Percentiles rank a stretch among this genome's conserved stretches.
phyloP scores from a whole-genome alignment of 768 basidiomycete species.

The Fomitopsis serialis region DNA sequence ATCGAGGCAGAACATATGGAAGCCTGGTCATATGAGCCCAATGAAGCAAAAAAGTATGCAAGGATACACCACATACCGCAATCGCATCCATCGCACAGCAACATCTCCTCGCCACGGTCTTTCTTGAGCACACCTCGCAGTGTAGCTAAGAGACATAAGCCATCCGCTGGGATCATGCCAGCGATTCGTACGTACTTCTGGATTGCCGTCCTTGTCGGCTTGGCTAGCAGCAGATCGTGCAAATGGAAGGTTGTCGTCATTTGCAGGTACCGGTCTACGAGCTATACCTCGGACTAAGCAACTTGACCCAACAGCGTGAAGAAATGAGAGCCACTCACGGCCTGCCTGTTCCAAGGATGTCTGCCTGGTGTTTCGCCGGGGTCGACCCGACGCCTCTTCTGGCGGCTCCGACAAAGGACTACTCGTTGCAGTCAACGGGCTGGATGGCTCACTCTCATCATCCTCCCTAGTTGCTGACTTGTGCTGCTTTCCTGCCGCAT shows the following conservation, averaged over 20 bases:
- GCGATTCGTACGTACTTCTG: slow-evolving; percentile 4
- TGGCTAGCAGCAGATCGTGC: neutral
- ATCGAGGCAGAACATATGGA: slow-evolving; percentile 95
- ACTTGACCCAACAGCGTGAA: neutral
- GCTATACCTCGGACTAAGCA: neutral
- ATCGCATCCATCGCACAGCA: slow-evolving; percentile 87
- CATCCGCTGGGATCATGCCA: neutral
- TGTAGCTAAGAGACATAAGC: slow-evolving; percentile 44
- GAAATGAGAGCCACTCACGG: slow-evolving; percentile 13
- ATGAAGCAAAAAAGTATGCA: neutral
- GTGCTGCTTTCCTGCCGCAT: slow-evolving; percentile 32
- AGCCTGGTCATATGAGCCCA: slow-evolving; percentile 46
- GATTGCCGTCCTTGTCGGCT: neutral
- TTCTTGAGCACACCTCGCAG: slow-evolving; percentile 91
- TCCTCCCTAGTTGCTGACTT: slow-evolving; percentile 20
- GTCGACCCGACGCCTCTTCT: slow-evolving; percentile 50
- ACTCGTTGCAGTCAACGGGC: slow-evolving; percentile 72
- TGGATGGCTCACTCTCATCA: slow-evolving; percentile 58
- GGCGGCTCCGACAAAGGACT: slow-evolving; percentile 78
- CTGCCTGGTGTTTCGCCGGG: slow-evolving; percentile 49
- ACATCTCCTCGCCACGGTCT: slow-evolving; percentile 85
- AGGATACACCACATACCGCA: slow-evolving; percentile 41
- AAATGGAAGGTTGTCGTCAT: neutral
- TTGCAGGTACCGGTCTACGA: neutral
- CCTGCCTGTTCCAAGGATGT: slow-evolving; percentile 43